phyloP scores from a whole-genome alignment of 148 eudicot species.

The Vaccinium corymbosum region DNA sequence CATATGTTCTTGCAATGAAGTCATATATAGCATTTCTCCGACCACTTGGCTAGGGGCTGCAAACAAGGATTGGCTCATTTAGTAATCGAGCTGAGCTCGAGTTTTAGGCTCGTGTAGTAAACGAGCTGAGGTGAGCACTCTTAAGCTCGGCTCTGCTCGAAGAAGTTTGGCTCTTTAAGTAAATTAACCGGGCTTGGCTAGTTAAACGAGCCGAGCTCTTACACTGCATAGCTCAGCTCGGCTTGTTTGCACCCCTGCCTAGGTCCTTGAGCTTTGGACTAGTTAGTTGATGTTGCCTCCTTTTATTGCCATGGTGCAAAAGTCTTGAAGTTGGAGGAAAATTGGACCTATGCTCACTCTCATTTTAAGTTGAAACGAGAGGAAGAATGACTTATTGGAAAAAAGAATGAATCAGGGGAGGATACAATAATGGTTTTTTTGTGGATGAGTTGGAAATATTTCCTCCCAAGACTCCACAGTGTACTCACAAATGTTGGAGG shows the following conservation, averaged over 20 bases:
- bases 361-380: background rate
- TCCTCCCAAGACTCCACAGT: background rate
- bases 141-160: too few relatives aligned
- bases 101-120: too few relatives aligned
- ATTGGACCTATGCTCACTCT: background rate
- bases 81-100: too few relatives aligned
- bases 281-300: slow-evolving; percentile 2
- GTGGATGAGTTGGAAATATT: background rate
- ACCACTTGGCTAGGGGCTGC: background rate
- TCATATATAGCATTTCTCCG: background rate
- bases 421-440: background rate
- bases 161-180: too few relatives aligned
- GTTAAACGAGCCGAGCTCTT: too few relatives aligned
- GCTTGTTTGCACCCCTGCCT: background rate
- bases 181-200: too few relatives aligned
- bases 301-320: background rate
- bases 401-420: background rate
- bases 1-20: background rate
- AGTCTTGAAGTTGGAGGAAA: background rate
- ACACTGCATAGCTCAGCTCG: too few relatives aligned
- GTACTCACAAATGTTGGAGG: background rate
- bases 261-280: background rate
- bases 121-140: too few relatives aligned
- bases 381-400: background rate
- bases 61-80: too few relatives aligned